A percentile compares a stretch with the other conserved stretches of the same genome.
Conservation (phyloP, 768 basidiomycete genomes). For the Galerina marginata region DNA sequence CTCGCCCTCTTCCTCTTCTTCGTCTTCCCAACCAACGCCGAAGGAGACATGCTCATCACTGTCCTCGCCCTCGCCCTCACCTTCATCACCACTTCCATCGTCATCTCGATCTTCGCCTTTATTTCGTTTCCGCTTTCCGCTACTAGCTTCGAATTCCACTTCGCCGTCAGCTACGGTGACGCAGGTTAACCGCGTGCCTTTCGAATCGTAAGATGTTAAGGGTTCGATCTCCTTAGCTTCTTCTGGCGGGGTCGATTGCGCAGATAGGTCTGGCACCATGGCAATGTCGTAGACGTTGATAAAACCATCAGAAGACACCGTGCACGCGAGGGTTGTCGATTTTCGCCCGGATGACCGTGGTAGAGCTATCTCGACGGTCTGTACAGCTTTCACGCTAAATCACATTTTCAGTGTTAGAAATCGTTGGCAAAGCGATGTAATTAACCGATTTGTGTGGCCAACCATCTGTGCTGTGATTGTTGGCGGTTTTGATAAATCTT, state of each 20-base stretch:
- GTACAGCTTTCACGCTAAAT: constrained; percentile 79
- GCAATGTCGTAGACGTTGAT: constrained; percentile 79
- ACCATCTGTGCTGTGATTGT: constrained; percentile 70
- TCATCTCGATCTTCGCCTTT: constrained; percentile 35
- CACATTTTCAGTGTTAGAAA: constrained; percentile 10
- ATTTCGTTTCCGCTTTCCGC: constrained; percentile 29
- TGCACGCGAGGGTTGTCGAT: constrained; percentile 69
- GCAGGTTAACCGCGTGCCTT: constrained; percentile 86
- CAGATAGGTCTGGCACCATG: constrained; percentile 40
- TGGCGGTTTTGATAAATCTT: constrained; percentile 50
- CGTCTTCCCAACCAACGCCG: constrained; percentile 29
- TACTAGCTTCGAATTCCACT: constrained; percentile 13
- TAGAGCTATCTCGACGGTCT: constrained; percentile 65
- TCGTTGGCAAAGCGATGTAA: not conserved
- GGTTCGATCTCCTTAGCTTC: constrained; percentile 51
- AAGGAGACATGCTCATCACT: constrained; percentile 29
- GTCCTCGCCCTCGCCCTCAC: constrained; percentile 32
- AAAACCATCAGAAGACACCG: constrained; percentile 90
- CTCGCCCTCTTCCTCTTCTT: constrained; percentile 31
- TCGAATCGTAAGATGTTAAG: constrained; percentile 77
- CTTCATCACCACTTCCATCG: constrained; percentile 32
- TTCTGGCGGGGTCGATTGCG: constrained; percentile 3
- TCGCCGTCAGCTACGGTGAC: constrained; percentile 42
- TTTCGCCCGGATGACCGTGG: constrained; percentile 40
- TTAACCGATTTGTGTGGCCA: constrained; percentile 89